Evolutionary conservation across 495 filamentous ascomycete genomes (phyloP).

Genomic region (Penicillium longicatenatum): DNA sequence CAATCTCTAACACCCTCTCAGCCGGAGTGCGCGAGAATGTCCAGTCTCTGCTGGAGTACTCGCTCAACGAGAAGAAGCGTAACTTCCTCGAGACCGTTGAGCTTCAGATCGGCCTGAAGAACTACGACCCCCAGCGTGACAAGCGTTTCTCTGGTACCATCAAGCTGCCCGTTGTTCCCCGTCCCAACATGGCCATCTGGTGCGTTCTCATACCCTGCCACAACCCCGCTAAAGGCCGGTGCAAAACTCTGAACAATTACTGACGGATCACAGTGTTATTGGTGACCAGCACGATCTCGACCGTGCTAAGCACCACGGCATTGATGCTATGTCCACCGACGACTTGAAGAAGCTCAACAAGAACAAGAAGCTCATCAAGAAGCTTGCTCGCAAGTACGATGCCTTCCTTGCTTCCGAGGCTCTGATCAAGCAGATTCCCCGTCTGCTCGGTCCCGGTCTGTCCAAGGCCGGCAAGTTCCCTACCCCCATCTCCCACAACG

Average conservation of each 20-base stretch:
- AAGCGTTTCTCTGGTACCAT: slow-evolving; percentile 99
- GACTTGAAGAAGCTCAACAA: slow-evolving; percentile 99
- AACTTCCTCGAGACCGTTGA: slow-evolving; percentile 95
- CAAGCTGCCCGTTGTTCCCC: slow-evolving; percentile 85
- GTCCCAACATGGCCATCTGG: slow-evolving; percentile 94
- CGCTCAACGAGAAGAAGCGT: slow-evolving; percentile 95
- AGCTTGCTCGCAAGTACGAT: slow-evolving; percentile 99
- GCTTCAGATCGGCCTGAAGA: slow-evolving; percentile 99
- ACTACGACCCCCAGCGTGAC: slow-evolving; percentile 99
- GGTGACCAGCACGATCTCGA: slow-evolving; percentile 99
- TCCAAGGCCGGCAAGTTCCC: slow-evolving; percentile 99
- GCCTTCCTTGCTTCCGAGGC: slow-evolving; percentile 95
- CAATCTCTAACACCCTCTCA: slow-evolving; percentile 42
- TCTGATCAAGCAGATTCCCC: slow-evolving; percentile 98
- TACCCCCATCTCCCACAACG: slow-evolving; percentile 91
- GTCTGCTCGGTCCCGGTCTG: slow-evolving; percentile 97
- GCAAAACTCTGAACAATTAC: slow-evolving; percentile 1
- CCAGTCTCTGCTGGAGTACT: slow-evolving; percentile 87
- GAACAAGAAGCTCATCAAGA: slow-evolving; percentile 99
- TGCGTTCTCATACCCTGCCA: slow-evolving; percentile 40
- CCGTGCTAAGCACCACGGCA: slow-evolving; percentile 95
- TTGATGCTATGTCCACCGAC: slow-evolving; percentile 96
- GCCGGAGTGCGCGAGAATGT: slow-evolving; percentile 97
- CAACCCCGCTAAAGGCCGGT: not conserved
- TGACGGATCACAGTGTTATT: slow-evolving; percentile 65